phyloP scores from a whole-genome alignment of 2,329 filamentous ascomycete species.

The Emmonsia crescens region DNA sequence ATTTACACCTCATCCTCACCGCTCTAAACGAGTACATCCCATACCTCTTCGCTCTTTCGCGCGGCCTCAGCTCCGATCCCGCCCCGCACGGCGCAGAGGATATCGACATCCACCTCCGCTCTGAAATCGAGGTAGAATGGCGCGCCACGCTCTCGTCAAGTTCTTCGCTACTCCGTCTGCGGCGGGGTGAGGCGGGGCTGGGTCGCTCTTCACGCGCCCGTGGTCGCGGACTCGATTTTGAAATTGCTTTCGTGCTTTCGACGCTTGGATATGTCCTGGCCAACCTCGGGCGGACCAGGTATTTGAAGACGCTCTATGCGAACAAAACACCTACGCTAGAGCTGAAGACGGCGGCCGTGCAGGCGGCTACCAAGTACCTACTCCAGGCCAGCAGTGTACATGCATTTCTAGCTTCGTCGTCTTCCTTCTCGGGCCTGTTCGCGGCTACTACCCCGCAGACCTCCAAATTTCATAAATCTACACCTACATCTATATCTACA shows the following conservation, averaged over 20 bases:
- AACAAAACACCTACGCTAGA: constrained; percentile 52
- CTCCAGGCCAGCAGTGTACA: constrained; percentile 71
- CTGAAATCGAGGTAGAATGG: constrained; percentile 65
- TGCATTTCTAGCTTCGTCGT: constrained; percentile 53
- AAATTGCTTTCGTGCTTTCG: constrained; percentile 67
- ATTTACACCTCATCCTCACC: constrained; percentile 59
- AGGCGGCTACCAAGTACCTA: constrained; percentile 64
- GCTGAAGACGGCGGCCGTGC: constrained; percentile 58
- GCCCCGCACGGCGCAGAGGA: constrained; percentile 37
- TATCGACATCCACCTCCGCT: constrained; percentile 56
- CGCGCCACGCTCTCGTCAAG: constrained; percentile 63
- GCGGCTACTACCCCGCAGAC: constrained; percentile 44
- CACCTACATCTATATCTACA: background rate
- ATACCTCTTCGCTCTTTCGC: constrained; percentile 67
- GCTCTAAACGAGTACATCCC: constrained; percentile 69
- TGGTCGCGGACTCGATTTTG: constrained; percentile 66
- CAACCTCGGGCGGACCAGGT: constrained; percentile 57
- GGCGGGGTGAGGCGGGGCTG: constrained; percentile 29
- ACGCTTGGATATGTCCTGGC: constrained; percentile 66
- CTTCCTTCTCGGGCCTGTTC: constrained; percentile 27
- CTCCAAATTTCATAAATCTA: constrained; percentile 15
- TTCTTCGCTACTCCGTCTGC: constrained; percentile 25
- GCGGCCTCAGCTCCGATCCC: constrained; percentile 51
- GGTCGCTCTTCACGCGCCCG: constrained; percentile 42
- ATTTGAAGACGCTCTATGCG: constrained; percentile 61